Base-by-base conservation (phyloP, 2,329 filamentous ascomycete species). In the Ophiosphaerella narmari region DNA sequence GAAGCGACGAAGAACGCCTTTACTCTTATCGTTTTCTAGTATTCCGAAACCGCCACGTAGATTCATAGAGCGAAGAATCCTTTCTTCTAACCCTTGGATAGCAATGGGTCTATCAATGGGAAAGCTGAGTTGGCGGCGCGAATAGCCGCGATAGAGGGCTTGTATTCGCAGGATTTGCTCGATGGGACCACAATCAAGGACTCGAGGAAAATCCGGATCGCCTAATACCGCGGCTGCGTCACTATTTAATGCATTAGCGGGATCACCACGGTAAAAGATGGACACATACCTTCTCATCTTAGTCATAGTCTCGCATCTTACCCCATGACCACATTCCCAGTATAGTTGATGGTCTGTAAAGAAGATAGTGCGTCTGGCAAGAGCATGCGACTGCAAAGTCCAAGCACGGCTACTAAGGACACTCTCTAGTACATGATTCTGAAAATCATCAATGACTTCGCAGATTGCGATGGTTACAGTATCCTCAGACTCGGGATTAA, bases 71-170 rank as follows among this genome's bases (percentile, higher is more conserved):
- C 34, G 33, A 31, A 43, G 35, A 1, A 42, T 18, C 3, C 45
- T 31, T 38, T 8, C n/a, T 23, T 48, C 31, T 3, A 48, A 23
- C 11, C 39, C 72, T 1, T 47, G 51, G 1, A 75, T 68, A 0
- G 68, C 71, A 1, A 67, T 26, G 1, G 71, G 63, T 0, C 70
- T 59, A 37, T 75, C 72, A 14, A 21, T 8, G 0, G 35, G 21
- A 2, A n/a, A 5, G 1, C 23, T 29, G 0, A 72, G 59, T 0
- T 29, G 52, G 0, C 74, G 59, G 1, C 61, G 52, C 1, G 70
- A 72, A 50, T 74, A 75, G 7, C 54, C 46, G 21, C 44, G 23
- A 50, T 67, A 74, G 0, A 70, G 52, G 3, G 14, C 36, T 31
- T 53, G 55, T 44, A 39, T 43, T 14, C 31, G 34, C 0, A 43